Conservation (phyloP, 176 grass and related monocot genomes). For the Carex myosuroides region DNA sequence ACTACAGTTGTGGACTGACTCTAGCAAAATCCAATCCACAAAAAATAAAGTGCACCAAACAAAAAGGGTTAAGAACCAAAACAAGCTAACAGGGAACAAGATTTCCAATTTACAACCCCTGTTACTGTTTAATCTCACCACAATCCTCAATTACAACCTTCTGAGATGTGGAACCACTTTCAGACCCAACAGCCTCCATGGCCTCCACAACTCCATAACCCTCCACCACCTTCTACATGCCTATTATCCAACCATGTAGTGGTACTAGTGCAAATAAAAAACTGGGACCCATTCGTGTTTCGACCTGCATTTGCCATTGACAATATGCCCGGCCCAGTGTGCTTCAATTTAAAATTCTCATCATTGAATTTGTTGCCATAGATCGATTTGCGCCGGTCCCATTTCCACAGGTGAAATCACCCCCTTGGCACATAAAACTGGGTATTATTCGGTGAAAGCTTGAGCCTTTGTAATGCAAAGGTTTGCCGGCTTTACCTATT, state of each 20-base stretch:
- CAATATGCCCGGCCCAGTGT: constrained; percentile 47
- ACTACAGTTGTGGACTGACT: background rate
- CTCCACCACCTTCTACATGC: constrained; percentile 55
- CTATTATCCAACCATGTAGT: constrained; percentile 56
- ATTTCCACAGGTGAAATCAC: constrained; percentile 68
- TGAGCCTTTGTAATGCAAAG: constrained; percentile 67
- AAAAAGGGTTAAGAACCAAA: background rate
- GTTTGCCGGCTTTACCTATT: constrained; percentile 36
- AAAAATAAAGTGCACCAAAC: background rate
- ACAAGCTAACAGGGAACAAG: background rate
- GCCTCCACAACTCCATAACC: constrained; percentile 50
- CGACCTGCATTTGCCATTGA: constrained; percentile 76
- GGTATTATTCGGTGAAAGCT: constrained; percentile 64
- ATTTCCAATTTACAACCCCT: background rate
- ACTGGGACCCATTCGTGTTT: constrained; percentile 64
- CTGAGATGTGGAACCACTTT: constrained; percentile 25
- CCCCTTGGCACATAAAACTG: constrained; percentile 65
- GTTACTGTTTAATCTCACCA: constrained; percentile 32
- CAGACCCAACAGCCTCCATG: constrained; percentile 51
- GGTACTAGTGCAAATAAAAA: constrained; percentile 58
- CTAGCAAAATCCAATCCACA: background rate
- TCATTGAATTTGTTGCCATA: constrained; percentile 54
- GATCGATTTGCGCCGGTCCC: constrained; percentile 62
- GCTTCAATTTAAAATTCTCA: constrained; percentile 56
- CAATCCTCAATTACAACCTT: constrained; percentile 54